These are phyloP conservation scores for Exobasidium rhododendri DNA, from an alignment of 1,284 basidiomycete genomes.

Conservation along the genomic window DNA sequence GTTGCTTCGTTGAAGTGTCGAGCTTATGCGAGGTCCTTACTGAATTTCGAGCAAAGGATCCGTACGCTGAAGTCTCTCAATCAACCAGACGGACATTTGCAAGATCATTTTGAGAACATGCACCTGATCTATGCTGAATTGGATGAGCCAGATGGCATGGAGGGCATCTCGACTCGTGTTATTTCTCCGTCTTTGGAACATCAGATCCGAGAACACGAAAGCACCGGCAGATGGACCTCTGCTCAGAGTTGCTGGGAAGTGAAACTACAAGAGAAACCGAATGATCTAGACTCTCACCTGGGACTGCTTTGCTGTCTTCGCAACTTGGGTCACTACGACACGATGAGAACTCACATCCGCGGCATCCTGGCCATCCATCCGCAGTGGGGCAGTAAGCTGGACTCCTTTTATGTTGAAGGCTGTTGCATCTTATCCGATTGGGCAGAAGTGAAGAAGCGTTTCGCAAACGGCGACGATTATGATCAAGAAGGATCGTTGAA, in stretches of 20 bases:
- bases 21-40: constrained; percentile 86
- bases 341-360: constrained; percentile 87
- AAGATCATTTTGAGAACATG: constrained; percentile 80
- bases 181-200: constrained; percentile 87
- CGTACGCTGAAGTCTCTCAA: constrained; percentile 38
- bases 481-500: constrained; percentile 37
- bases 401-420: constrained; percentile 85
- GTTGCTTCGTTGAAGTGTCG: constrained; percentile 90
- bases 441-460: constrained; percentile 62
- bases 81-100: constrained; percentile 43
- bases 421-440: constrained; percentile 95
- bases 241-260: constrained; percentile 99
- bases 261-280: constrained; percentile 82
- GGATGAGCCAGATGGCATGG: constrained; percentile 99
- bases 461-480: constrained; percentile 58
- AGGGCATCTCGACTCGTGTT: constrained; percentile 87
- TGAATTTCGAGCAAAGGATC: constrained; percentile 78
- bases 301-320: constrained; percentile 86
- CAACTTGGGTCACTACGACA: constrained; percentile 96
- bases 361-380: constrained; percentile 84
- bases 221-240: constrained; percentile 93
- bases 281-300: constrained; percentile 82
- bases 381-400: constrained; percentile 74
- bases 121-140: constrained; percentile 95
- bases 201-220: constrained; percentile 97